Evolutionary conservation across 129 eudicot species (phyloP).

Genomic region (Logfia minima): DNA sequence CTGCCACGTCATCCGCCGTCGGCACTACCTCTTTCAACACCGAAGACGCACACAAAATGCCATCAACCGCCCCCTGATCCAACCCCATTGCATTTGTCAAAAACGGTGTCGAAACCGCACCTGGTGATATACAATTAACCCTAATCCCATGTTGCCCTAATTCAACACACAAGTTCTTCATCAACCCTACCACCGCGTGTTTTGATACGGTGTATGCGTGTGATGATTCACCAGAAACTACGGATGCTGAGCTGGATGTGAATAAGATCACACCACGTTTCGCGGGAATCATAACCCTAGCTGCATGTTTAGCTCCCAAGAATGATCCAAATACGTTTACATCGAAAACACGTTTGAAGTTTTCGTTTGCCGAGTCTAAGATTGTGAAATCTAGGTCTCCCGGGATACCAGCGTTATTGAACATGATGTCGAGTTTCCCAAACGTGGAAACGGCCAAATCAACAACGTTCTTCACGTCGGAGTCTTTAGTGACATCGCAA

Average conservation of each 20-base stretch:
- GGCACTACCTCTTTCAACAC: slow-evolving; percentile 5
- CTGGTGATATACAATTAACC: background rate
- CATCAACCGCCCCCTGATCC: background rate
- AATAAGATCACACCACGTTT: background rate
- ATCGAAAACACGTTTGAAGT: background rate
- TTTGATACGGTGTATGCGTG: background rate
- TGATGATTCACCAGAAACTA: background rate
- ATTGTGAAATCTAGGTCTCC: background rate
- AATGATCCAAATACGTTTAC: background rate
- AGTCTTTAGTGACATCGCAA: background rate
- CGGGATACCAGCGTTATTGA: background rate
- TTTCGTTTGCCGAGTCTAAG: background rate
- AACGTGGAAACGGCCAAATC: background rate
- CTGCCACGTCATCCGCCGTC: background rate
- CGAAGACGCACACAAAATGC: background rate
- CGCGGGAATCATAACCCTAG: background rate
- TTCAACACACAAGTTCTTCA: slow-evolving; percentile 1
- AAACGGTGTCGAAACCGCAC: background rate
- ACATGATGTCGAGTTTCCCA: background rate
- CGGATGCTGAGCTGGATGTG: background rate
- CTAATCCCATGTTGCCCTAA: slow-evolving; percentile 6
- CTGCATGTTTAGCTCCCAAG: background rate
- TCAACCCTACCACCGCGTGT: background rate
- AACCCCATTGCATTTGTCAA: background rate
- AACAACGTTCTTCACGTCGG: background rate